phyloP scores from a whole-genome alignment of 768 basidiomycete species.

The Chalciporus chontae region DNA sequence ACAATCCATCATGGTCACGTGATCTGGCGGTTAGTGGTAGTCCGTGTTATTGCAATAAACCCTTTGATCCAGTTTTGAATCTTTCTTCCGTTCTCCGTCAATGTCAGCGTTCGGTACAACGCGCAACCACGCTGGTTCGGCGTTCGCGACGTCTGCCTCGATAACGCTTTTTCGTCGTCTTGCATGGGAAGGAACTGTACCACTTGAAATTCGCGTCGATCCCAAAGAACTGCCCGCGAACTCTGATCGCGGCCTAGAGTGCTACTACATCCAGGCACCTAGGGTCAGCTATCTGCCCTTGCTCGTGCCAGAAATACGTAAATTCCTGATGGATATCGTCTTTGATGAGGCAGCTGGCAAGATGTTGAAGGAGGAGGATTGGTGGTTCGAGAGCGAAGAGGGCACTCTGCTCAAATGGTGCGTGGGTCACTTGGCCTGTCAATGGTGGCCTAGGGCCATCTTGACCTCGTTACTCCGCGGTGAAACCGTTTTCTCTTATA shows the following conservation, averaged over 20 bases:
- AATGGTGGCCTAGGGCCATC: neutral
- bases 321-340: constrained; percentile 88
- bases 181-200: constrained; percentile 88
- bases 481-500: constrained; percentile 6
- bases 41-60: neutral
- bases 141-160: constrained; percentile 51
- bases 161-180: constrained; percentile 84
- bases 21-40: neutral
- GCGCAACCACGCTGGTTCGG: constrained; percentile 45
- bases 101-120: constrained; percentile 56
- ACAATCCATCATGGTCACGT: constrained; percentile 18
- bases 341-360: constrained; percentile 83
- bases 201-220: constrained; percentile 85
- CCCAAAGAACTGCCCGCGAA: constrained; percentile 87
- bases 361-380: constrained; percentile 79
- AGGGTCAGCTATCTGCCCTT: constrained; percentile 92
- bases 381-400: constrained; percentile 96
- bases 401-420: constrained; percentile 86
- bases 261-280: constrained; percentile 87
- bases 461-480: neutral
- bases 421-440: constrained; percentile 24
- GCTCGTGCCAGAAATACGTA: constrained; percentile 81
- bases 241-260: constrained; percentile 84
- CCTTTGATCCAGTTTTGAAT: neutral
- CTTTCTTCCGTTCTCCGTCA: constrained; percentile 3